phyloP scores from a whole-genome alignment of 768 basidiomycete species.

The Boletus sp. region DNA sequence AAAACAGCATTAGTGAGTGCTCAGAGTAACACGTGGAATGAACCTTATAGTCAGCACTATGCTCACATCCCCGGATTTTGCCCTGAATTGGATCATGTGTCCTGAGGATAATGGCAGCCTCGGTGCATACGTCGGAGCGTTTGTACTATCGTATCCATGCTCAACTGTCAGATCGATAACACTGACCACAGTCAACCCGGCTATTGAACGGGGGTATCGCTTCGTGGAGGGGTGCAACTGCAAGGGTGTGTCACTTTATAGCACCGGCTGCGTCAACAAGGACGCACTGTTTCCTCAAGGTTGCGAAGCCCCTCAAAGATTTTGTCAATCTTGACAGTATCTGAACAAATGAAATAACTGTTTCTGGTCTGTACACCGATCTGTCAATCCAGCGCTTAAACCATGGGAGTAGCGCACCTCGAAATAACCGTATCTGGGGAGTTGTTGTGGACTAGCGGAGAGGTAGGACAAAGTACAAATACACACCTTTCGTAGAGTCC shows the following conservation, averaged over 20 bases:
- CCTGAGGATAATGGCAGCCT: conserved; percentile 68
- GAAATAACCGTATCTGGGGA: conserved; percentile 69
- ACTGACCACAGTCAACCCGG: conserved; percentile 53
- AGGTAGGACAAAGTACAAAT: neutral
- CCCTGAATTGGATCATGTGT: conserved; percentile 83
- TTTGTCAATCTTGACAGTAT: conserved; percentile 57
- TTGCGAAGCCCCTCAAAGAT: conserved; percentile 69
- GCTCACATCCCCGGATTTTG: conserved; percentile 39
- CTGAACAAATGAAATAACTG: conserved; percentile 75
- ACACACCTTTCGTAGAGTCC: conserved; percentile 57
- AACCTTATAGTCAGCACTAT: conserved; percentile 73
- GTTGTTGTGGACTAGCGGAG: neutral
- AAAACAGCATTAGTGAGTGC: neutral
- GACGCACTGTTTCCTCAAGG: conserved; percentile 41
- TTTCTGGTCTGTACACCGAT: conserved; percentile 62
- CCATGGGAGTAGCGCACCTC: conserved; percentile 41
- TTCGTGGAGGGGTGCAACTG: conserved; percentile 19
- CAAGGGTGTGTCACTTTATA: neutral
- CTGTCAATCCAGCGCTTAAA: neutral
- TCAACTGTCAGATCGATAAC: conserved; percentile 68
- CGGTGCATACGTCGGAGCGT: conserved; percentile 63
- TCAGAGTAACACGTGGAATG: conserved; percentile 10
- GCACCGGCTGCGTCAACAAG: neutral
- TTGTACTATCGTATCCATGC: conserved; percentile 68
- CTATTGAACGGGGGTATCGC: conserved; percentile 62